Conservation (phyloP, 306 rosid species). For the Benincasa hispida region DNA sequence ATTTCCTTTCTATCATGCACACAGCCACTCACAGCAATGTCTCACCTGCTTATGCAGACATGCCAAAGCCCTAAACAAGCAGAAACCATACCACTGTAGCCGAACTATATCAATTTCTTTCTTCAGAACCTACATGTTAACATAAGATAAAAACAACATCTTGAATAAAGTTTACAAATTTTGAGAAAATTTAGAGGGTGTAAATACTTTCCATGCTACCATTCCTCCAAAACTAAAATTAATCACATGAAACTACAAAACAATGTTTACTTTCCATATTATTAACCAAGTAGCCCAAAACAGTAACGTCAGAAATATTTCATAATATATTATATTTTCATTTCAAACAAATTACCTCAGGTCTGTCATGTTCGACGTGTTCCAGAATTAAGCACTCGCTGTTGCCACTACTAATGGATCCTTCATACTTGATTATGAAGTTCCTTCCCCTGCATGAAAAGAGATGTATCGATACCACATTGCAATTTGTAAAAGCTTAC, state of each 20-base stretch:
- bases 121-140: slow-evolving; percentile 53
- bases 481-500: background rate
- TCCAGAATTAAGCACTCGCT: slow-evolving; percentile 27
- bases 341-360: slow-evolving; percentile 49
- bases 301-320: background rate
- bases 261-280: background rate
- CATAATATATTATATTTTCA: background rate
- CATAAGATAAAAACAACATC: background rate
- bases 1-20: background rate
- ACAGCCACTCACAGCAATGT: background rate
- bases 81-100: slow-evolving; percentile 76
- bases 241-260: background rate
- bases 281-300: background rate
- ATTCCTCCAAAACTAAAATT: background rate
- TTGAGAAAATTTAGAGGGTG: background rate
- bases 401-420: slow-evolving; percentile 17
- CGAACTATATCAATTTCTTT: slow-evolving; percentile 50
- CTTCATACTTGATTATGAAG: slow-evolving; percentile 27
- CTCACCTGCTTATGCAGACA: slow-evolving; percentile 78
- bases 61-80: slow-evolving; percentile 73
- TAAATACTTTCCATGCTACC: background rate
- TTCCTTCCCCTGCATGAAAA: slow-evolving; percentile 21
- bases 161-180: background rate
- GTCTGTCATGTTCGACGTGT: slow-evolving; percentile 76
- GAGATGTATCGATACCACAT: background rate